These are phyloP conservation scores for Cylindricascospora bacillispora DNA, from an alignment of 1,139 yeast genomes.

Conservation along the genomic window DNA sequence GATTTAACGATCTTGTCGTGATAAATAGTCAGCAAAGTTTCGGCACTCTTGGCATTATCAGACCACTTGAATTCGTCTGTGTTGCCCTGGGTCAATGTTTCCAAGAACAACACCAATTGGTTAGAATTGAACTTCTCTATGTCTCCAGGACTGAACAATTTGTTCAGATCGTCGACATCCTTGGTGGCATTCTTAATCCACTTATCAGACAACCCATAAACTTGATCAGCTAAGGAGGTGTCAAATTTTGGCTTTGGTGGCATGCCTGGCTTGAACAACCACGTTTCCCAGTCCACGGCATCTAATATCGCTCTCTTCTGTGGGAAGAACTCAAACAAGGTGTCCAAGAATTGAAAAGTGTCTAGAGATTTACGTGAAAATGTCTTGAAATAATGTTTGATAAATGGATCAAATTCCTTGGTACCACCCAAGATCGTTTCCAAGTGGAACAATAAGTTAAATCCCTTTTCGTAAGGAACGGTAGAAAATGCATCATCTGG, in stretches of 20 bases:
- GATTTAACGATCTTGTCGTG: conserved; percentile 28
- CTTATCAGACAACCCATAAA: conserved; percentile 48
- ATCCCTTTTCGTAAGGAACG: conserved; percentile 89
- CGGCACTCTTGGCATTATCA: conserved; percentile 20
- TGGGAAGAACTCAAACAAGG: conserved; percentile 48
- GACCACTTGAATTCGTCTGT: conserved; percentile 20
- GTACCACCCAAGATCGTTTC: conserved; percentile 55
- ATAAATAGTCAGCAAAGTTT: conserved; percentile 22
- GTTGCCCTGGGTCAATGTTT: conserved; percentile 37
- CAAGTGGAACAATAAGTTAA: conserved; percentile 59
- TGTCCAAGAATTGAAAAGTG: conserved; percentile 67
- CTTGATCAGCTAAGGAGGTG: conserved; percentile 63
- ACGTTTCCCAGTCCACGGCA: conserved; percentile 67
- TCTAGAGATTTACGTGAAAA: conserved; percentile 64
- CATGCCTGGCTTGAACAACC: conserved; percentile 75
- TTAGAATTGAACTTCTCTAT: conserved; percentile 50
- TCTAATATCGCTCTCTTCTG: conserved; percentile 33
- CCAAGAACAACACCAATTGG: conserved; percentile 70
- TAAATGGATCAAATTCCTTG: conserved; percentile 59
- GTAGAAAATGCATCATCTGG: conserved; percentile 85
- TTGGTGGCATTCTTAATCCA: conserved; percentile 38
- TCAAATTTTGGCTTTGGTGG: conserved; percentile 80
- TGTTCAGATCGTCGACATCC: conserved; percentile 23
- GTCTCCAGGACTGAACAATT: conserved; percentile 28
- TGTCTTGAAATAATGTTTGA: conserved; percentile 61